Evolutionary conservation across 2,329 filamentous ascomycete species (phyloP), one percentile per base, ranked within the genome.

Genomic region (Xylaria multiplex): DNA sequence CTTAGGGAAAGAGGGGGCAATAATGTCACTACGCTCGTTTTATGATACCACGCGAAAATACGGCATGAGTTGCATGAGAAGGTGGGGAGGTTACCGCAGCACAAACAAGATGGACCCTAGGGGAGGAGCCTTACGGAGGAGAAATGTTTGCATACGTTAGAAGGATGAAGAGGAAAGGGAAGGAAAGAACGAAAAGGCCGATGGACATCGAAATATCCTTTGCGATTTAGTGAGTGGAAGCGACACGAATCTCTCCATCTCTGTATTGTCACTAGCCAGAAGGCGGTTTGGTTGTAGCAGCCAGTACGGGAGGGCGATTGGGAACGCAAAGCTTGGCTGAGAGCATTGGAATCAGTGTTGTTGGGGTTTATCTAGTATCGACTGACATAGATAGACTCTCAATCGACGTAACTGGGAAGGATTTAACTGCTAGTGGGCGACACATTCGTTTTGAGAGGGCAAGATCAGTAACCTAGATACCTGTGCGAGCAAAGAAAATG

Each of bases 1-100:
- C 59, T 59, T 60, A 45, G 37, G 49, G 59, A 48, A 32, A 9
- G 58, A 49, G 22, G 53, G 48, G 27, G 56, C 48, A 64, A 32
- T 53, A 46, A 59, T 65, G 59, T 66, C 61, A 54, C 65, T 58
- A 70, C 71, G 45, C 71, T 73, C 71, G 62, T 71, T 71, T 74
- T 69, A 70, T 67, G 71, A 74, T 72, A 73, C 68, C 68, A 64
- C 42, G 30, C 42, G 43, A 42, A 22, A 43, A 61, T 19, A 35
- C 19, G 52, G 35, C 32, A 84, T 73, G 9, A 43, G 30, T 52
- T 30, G 32, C 43, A 60, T 56, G 32, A 9, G 37, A 40, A 2
- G 54, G 53, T 24, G 43, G 37, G 24, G 42, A 45, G 24, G 50
- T 19, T 52, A 19, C 37, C 11, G 35, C 30, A 19, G 43, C 45